Conservation (phyloP, 2,329 filamentous ascomycete genomes). For the Sordariomycetes sp. region DNA sequence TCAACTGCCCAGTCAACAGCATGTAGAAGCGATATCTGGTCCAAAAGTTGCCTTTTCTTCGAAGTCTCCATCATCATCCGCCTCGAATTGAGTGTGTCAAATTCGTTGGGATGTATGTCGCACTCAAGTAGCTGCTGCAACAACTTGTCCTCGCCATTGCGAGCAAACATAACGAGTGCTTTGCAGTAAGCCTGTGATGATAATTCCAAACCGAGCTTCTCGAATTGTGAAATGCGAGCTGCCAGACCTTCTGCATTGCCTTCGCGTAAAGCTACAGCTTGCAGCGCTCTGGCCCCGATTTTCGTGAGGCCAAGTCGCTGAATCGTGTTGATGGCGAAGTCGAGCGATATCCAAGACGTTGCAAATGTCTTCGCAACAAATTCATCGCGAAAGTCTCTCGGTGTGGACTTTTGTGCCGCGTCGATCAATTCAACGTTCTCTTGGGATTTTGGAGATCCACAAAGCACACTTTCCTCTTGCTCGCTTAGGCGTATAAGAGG, state of each 20-base stretch:
- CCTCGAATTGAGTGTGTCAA: slow-evolving; percentile 29
- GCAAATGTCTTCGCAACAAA: slow-evolving; percentile 79
- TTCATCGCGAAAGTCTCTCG: slow-evolving; percentile 35
- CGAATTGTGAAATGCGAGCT: slow-evolving; percentile 50
- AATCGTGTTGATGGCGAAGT: slow-evolving; percentile 62
- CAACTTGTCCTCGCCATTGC: slow-evolving; percentile 40
- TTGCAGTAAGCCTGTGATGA: slow-evolving; percentile 55
- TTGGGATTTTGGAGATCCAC: background rate
- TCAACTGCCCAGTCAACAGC: slow-evolving; percentile 18
- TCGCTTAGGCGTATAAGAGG: slow-evolving; percentile 26
- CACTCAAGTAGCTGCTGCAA: slow-evolving; percentile 34
- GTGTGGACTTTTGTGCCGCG: background rate
- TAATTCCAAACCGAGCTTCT: slow-evolving; percentile 52
- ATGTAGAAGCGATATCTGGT: slow-evolving; percentile 32
- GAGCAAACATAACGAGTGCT: slow-evolving; percentile 55
- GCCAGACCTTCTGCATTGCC: slow-evolving; percentile 44
- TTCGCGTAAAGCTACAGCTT: slow-evolving; percentile 65
- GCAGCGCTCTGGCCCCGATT: slow-evolving; percentile 68
- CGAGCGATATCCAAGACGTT: slow-evolving; percentile 57
- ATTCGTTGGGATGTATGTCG: slow-evolving; percentile 47
- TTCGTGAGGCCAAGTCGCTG: slow-evolving; percentile 59
- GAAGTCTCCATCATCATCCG: slow-evolving; percentile 25
- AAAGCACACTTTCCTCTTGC: background rate
- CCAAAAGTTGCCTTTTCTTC: slow-evolving; percentile 22
- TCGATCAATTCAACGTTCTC: background rate